Conservation (phyloP, 1,139 yeast genomes). For the Kurtzmaniella quercitrusa region DNA sequence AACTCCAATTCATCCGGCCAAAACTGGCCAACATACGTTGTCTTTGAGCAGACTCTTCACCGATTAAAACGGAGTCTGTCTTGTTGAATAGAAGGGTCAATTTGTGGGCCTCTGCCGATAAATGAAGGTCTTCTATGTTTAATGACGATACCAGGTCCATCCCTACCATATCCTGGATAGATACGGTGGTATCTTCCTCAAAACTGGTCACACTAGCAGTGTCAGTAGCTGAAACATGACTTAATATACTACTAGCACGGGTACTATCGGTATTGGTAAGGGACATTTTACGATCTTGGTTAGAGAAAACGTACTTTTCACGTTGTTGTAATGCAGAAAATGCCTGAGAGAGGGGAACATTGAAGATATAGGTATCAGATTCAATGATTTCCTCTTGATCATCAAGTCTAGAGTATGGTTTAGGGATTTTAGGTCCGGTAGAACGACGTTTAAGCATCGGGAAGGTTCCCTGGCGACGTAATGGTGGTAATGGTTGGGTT, state of each 20-base stretch:
- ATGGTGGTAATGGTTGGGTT: background rate
- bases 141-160: conserved; percentile 4
- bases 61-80: conserved; percentile 29
- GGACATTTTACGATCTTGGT: conserved; percentile 17
- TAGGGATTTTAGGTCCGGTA: background rate
- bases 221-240: conserved; percentile 20
- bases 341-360: conserved; percentile 62
- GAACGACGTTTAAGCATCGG: background rate
- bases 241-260: conserved; percentile 41
- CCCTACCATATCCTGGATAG: background rate
- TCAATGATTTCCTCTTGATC: conserved; percentile 51
- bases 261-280: conserved; percentile 31
- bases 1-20: conserved; percentile 13
- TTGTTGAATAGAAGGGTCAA: conserved; percentile 37
- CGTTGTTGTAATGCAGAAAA: conserved; percentile 23
- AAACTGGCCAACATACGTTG: conserved; percentile 27
- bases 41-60: conserved; percentile 39
- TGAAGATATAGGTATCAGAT: conserved; percentile 49
- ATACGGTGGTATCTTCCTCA: conserved; percentile 10
- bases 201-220: conserved; percentile 15
- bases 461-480: background rate
- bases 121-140: conserved; percentile 17
- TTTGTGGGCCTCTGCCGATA: conserved; percentile 46
- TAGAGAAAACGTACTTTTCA: conserved; percentile 21
- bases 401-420: conserved; percentile 11